A percentile compares a stretch with the other conserved stretches of the same genome.
phyloP scores from a whole-genome alignment of 305 asterid species.

The Rubia peregrina region DNA sequence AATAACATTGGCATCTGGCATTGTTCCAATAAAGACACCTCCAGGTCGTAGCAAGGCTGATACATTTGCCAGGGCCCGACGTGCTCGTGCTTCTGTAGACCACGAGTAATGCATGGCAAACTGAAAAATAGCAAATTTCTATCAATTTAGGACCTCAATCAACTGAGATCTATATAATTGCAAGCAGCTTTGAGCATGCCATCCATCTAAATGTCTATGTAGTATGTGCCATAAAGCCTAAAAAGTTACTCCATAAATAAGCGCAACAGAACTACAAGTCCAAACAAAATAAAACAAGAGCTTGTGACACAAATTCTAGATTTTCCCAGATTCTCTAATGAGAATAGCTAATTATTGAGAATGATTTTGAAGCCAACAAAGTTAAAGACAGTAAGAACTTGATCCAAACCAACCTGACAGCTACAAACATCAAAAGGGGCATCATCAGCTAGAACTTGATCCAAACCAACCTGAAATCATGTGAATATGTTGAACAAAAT shows the following conservation, averaged over 20 bases:
- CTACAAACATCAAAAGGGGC: conserved; percentile 93
- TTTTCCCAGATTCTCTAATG: not conserved
- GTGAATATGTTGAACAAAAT: conserved; percentile 10
- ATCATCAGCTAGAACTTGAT: conserved; percentile 71
- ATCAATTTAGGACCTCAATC: not conserved
- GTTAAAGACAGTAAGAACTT: not conserved
- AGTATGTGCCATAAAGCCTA: too few relatives aligned
- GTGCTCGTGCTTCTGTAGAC: conserved; percentile 98
- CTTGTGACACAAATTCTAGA: not conserved
- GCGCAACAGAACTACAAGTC: not conserved
- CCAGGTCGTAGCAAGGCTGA: conserved; percentile 99
- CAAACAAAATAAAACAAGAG: not conserved
- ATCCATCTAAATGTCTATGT: too few relatives aligned
- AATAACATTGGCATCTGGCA: conserved; percentile 98
- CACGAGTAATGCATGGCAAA: conserved; percentile 99
- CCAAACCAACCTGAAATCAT: conserved; percentile 59
- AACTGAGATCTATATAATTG: not conserved
- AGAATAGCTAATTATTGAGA: not conserved
- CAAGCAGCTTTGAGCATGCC: not conserved
- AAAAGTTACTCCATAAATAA: not conserved
- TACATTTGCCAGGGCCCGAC: conserved; percentile 88
- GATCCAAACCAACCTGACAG: too few relatives aligned
- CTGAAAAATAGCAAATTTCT: conserved; percentile 35
- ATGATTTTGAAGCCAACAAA: not conserved
- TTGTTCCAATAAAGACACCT: conserved; percentile 88